phyloP scores from a whole-genome alignment of 352 stramenopile genomes.

The Pythium chondricola region DNA sequence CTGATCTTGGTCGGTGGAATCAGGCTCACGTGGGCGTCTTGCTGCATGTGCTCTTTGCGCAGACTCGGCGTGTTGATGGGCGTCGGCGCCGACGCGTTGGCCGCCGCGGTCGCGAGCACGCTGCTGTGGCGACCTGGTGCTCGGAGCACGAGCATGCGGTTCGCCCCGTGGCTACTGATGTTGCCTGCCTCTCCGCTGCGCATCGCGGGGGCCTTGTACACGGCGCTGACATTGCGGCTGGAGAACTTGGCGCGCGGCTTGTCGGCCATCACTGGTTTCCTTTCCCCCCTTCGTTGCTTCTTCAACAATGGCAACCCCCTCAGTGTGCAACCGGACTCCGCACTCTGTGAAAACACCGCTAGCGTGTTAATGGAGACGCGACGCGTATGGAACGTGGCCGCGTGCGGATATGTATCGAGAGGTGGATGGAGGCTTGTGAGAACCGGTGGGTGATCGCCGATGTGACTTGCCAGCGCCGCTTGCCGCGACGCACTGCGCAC shows the following conservation, averaged over 20 bases:
- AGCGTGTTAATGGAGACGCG: too few species aligned
- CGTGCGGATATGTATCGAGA: too few species aligned
- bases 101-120: slow-evolving; percentile 1
- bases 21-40: slow-evolving; percentile 33
- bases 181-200: slow-evolving; percentile 20
- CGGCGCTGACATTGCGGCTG: slow-evolving; percentile 62
- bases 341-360: too few species aligned
- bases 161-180: slow-evolving; percentile 3
- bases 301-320: not conserved
- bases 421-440: too few species aligned
- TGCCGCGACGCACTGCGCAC: too few species aligned
- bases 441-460: too few species aligned
- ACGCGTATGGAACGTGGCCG: slow-evolving; percentile 3
- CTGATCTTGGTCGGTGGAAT: slow-evolving; percentile 24
- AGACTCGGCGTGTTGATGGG: slow-evolving; percentile 78
- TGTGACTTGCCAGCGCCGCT: too few species aligned
- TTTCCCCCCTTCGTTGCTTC: not conserved
- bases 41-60: slow-evolving; percentile 47
- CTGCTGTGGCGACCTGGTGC: slow-evolving; percentile 5
- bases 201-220: slow-evolving; percentile 51
- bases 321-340: not conserved
- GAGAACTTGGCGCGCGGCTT: slow-evolving; percentile 66
- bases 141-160: slow-evolving; percentile 53
- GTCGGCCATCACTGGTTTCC: not conserved
- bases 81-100: slow-evolving; percentile 32